Evolutionary conservation across 176 grass and related monocot genomes (phyloP).

Genomic region (Hordeum marinum): DNA sequence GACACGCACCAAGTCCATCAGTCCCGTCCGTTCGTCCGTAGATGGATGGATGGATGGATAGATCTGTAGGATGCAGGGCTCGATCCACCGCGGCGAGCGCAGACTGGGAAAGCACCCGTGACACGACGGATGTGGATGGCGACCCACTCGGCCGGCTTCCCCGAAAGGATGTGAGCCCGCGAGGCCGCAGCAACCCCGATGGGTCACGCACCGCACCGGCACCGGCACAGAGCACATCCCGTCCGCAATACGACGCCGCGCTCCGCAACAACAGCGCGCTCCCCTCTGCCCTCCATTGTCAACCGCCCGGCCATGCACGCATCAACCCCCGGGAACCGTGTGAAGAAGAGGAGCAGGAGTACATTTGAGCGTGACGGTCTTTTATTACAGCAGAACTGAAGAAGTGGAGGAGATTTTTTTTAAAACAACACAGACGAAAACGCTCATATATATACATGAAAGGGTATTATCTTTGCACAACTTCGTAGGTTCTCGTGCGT

Average conservation of each 20-base stretch:
- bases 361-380: no score
- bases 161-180: not conserved
- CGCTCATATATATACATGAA: no score
- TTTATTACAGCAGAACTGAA: no score
- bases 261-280: slow-evolving; percentile 25
- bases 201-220: slow-evolving; percentile 3
- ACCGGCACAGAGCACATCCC: not conserved
- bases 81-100: not conserved
- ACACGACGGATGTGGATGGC: slow-evolving; percentile 1
- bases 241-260: slow-evolving; percentile 36
- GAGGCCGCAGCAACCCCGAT: slow-evolving; percentile 5
- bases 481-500: no score
- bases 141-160: slow-evolving; percentile 16
- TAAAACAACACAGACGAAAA: no score
- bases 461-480: no score
- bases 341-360: not conserved
- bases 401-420: no score
- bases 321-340: not conserved
- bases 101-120: not conserved
- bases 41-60: not conserved
- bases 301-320: slow-evolving; percentile 10
- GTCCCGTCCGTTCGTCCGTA: not conserved
- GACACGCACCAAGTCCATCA: not conserved
- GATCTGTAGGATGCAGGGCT: not conserved
- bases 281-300: slow-evolving; percentile 1